These are phyloP conservation scores for Puya raimondii DNA, from an alignment of 176 grass and related monocot genomes.

Conservation along the genomic window DNA sequence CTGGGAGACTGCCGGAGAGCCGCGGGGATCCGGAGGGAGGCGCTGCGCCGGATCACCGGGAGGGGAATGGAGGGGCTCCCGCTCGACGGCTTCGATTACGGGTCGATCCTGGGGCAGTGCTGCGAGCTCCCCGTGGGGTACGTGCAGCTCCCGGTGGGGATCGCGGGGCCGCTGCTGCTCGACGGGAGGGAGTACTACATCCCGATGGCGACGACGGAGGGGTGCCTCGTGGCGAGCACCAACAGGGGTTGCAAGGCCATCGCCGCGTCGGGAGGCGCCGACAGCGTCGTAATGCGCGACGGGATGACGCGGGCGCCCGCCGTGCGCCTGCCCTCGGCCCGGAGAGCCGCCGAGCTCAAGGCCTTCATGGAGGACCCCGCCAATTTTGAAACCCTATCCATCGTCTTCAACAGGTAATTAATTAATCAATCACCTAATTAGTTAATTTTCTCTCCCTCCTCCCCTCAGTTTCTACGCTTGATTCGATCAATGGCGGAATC, in stretches of 20 bases:
- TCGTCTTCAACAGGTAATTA: slow-evolving; percentile 71
- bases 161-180: slow-evolving; percentile 71
- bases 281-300: slow-evolving; percentile 72
- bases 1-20: slow-evolving; percentile 81
- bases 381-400: slow-evolving; percentile 72
- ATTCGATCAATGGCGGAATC: background rate
- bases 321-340: slow-evolving; percentile 44
- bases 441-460: slow-evolving; percentile 7
- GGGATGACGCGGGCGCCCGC: slow-evolving; percentile 69
- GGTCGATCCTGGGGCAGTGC: slow-evolving; percentile 76
- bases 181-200: slow-evolving; percentile 65
- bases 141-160: slow-evolving; percentile 76
- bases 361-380: slow-evolving; percentile 63
- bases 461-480: too few species aligned
- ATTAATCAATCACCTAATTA: too few species aligned
- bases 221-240: slow-evolving; percentile 88
- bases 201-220: slow-evolving; percentile 97
- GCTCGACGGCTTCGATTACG: slow-evolving; percentile 79
- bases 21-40: slow-evolving; percentile 63
- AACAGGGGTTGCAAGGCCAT: slow-evolving; percentile 98
- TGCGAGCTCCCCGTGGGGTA: slow-evolving; percentile 80
- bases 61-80: slow-evolving; percentile 57
- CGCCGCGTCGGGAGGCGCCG: slow-evolving; percentile 59
- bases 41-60: slow-evolving; percentile 49
- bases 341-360: slow-evolving; percentile 65